Evolutionary conservation across 2,329 filamentous ascomycete species (phyloP).

Genomic region (Albophoma yamanashiensis): DNA sequence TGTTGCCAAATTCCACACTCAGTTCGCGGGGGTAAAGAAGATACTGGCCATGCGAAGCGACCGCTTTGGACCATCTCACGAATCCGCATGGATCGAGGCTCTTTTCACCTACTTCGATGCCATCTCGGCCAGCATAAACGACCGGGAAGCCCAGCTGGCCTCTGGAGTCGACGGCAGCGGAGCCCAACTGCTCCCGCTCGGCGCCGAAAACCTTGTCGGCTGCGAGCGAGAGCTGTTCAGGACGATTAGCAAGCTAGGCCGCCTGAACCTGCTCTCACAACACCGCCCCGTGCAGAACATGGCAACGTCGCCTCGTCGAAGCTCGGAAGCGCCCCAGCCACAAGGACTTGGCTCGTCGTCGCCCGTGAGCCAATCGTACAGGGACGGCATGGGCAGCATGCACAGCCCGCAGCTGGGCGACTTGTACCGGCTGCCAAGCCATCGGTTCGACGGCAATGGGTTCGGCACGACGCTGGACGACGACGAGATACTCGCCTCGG

Average conservation of each 20-base stretch:
- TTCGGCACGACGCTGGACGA: constrained; percentile 47
- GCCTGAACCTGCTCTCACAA: constrained; percentile 76
- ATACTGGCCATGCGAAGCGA: constrained; percentile 64
- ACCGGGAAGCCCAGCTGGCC: constrained; percentile 74
- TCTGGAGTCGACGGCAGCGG: constrained; percentile 52
- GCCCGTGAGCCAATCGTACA: constrained; percentile 31
- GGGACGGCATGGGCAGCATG: constrained; percentile 17
- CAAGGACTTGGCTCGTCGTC: constrained; percentile 29
- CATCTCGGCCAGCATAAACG: constrained; percentile 83
- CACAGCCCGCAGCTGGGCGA: constrained; percentile 17
- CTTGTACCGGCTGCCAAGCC: constrained; percentile 31
- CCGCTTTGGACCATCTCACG: constrained; percentile 38
- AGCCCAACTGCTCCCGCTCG: constrained; percentile 40
- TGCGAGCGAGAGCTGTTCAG: constrained; percentile 84
- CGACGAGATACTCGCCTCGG: constrained; percentile 37
- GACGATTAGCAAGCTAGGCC: constrained; percentile 71
- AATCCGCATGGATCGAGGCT: constrained; percentile 82
- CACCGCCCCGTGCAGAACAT: constrained; percentile 40
- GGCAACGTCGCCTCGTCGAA: constrained; percentile 5
- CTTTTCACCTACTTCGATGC: constrained; percentile 94
- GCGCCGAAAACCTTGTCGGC: constrained; percentile 75
- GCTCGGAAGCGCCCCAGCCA: constrained; percentile 14
- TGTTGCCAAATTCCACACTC: constrained; percentile 84
- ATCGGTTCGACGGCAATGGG: constrained; percentile 57
- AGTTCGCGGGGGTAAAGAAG: constrained; percentile 88